phyloP scores from a whole-genome alignment of 176 grass and related monocot genomes.

The Cymbopogon citratus region DNA sequence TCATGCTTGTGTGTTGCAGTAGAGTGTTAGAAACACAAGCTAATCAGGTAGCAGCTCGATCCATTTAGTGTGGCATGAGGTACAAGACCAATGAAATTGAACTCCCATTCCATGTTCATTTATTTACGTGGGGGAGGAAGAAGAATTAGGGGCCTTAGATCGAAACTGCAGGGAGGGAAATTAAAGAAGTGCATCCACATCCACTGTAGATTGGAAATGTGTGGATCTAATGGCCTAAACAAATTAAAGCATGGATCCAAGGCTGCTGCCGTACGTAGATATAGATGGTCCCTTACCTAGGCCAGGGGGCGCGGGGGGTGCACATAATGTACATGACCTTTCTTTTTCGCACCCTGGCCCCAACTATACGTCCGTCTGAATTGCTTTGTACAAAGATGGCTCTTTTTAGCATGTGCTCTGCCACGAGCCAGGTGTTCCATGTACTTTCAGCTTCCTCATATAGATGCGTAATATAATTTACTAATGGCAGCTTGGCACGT shows the following conservation, averaged over 20 bases:
- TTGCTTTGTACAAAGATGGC: slow-evolving; percentile 35
- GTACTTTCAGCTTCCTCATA: slow-evolving; percentile 54
- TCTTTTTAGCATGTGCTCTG: slow-evolving; percentile 51
- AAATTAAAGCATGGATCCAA: slow-evolving; percentile 1
- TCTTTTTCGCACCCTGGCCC: slow-evolving; percentile 27
- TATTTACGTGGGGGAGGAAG: too few species aligned
- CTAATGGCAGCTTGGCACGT: slow-evolving; percentile 30
- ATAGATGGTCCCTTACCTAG: background rate
- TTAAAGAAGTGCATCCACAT: background rate
- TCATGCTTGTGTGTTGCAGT: background rate
- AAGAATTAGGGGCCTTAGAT: too few species aligned
- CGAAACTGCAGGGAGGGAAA: background rate
- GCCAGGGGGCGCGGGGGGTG: background rate
- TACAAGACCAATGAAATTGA: background rate
- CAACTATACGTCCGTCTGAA: slow-evolving; percentile 41
- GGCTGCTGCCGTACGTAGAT: slow-evolving; percentile 14
- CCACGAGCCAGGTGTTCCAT: slow-evolving; percentile 39
- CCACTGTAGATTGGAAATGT: slow-evolving; percentile 33
- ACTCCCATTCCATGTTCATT: background rate
- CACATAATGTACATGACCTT: slow-evolving; percentile 33
- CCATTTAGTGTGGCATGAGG: background rate
- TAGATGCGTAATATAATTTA: slow-evolving; percentile 40
- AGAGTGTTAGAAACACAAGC: too few species aligned
- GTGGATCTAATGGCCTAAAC: slow-evolving; percentile 11
- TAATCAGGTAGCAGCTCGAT: background rate